These are phyloP conservation scores for Saccharomyces uvarum DNA, from an alignment of 1,139 yeast genomes.

Conservation along the genomic window DNA sequence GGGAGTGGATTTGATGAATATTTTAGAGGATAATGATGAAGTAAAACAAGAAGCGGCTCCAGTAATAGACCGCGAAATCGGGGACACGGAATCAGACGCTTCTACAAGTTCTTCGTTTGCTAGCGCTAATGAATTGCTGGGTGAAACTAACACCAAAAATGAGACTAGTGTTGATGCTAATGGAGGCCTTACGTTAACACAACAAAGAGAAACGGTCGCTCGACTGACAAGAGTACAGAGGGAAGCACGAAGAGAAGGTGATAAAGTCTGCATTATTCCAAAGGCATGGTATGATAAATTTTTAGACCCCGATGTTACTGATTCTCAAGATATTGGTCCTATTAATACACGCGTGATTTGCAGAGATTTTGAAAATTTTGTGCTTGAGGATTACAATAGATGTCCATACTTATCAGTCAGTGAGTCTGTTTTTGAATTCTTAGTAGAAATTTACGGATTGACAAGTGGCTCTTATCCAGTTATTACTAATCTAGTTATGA, in stretches of 20 bases:
- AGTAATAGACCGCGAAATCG: neutral
- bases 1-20: neutral
- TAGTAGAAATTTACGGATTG: conserved; percentile 51
- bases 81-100: neutral
- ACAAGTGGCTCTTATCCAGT: conserved; percentile 39
- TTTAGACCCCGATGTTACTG: conserved; percentile 20
- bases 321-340: conserved; percentile 29
- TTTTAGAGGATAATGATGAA: neutral
- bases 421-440: conserved; percentile 37
- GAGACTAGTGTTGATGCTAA: neutral
- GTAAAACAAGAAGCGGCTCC: neutral
- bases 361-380: conserved; percentile 26
- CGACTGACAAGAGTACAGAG: conserved; percentile 11
- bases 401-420: conserved; percentile 35
- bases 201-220: neutral
- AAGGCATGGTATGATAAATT: conserved; percentile 34
- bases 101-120: neutral
- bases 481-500: conserved; percentile 39
- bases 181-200: neutral
- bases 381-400: conserved; percentile 28
- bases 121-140: conserved; percentile 3
- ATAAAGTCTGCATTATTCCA: conserved; percentile 33
- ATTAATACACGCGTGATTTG: conserved; percentile 33
- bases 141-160: neutral
- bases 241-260: conserved; percentile 28